phyloP scores from a whole-genome alignment of 495 filamentous ascomycete species.

The Talaromyces liani region DNA sequence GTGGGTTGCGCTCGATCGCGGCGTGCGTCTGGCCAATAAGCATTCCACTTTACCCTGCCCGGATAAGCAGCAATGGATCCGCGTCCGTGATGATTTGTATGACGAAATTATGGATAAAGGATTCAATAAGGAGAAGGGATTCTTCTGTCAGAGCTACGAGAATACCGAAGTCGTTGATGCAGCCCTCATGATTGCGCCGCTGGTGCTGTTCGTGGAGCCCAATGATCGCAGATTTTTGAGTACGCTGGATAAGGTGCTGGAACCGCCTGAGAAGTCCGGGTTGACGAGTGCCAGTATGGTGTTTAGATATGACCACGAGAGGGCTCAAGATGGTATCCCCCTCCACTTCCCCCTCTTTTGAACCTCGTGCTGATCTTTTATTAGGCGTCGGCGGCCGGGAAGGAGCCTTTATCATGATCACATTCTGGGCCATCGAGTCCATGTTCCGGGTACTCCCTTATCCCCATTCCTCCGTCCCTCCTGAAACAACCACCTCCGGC shows the following conservation, averaged over 20 bases:
- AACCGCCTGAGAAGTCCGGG: conserved; percentile 62
- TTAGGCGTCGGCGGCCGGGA: conserved; percentile 64
- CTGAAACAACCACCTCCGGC: not conserved
- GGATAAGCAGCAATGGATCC: conserved; percentile 54
- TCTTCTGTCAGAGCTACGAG: conserved; percentile 68
- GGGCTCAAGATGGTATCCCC: conserved; percentile 55
- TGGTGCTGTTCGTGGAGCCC: conserved; percentile 68
- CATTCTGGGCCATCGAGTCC: conserved; percentile 72
- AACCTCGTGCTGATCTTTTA: conserved; percentile 12
- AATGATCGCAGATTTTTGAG: conserved; percentile 65
- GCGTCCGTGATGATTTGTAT: conserved; percentile 54
- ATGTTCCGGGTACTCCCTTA: conserved; percentile 49
- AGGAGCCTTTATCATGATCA: conserved; percentile 74
- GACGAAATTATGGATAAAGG: conserved; percentile 67
- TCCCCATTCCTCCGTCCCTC: not conserved
- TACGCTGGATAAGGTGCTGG: conserved; percentile 60
- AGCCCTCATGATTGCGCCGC: conserved; percentile 61
- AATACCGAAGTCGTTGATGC: conserved; percentile 58
- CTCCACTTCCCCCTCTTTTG: not conserved
- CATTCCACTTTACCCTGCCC: conserved; percentile 59
- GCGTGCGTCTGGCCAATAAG: conserved; percentile 61
- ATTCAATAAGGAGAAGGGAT: conserved; percentile 55
- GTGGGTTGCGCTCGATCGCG: conserved; percentile 69
- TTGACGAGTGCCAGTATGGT: conserved; percentile 63
- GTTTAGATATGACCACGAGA: conserved; percentile 60